Percentiles rank a stretch among this genome's conserved stretches.
Evolutionary conservation across 2,329 filamentous ascomycete species (phyloP).

Genomic region (Neofusicoccum kwambonambiense): DNA sequence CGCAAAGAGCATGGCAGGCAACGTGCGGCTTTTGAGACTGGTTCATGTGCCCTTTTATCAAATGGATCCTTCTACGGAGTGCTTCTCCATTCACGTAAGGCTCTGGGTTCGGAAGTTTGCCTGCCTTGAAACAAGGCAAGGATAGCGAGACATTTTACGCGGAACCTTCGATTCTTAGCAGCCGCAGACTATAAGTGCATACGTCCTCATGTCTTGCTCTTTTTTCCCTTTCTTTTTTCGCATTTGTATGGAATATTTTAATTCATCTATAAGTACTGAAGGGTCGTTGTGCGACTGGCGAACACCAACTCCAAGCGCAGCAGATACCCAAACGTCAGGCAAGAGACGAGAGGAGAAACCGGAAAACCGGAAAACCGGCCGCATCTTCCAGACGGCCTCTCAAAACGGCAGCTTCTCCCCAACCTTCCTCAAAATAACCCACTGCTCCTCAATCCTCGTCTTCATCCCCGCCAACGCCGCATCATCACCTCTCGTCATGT

Average conservation of each 20-base stretch:
- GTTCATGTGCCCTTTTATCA: not conserved
- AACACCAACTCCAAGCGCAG: no score
- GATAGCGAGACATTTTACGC: not conserved
- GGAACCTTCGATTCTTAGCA: not conserved
- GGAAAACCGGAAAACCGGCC: no score
- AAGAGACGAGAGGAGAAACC: no score
- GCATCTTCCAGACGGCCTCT: not conserved
- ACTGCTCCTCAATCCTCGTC: constrained; percentile 24
- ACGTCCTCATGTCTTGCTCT: no score
- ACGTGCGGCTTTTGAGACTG: not conserved
- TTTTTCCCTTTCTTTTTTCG: no score
- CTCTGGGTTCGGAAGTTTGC: not conserved
- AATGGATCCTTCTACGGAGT: not conserved
- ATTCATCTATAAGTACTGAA: no score
- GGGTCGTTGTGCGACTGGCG: no score
- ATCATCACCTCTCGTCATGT: constrained; percentile 26
- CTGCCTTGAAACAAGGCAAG: not conserved
- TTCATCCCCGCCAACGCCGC: constrained; percentile 23
- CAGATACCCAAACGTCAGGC: no score
- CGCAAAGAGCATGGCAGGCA: not conserved
- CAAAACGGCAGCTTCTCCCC: constrained; percentile 26
- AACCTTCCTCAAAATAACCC: constrained; percentile 30
- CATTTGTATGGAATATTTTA: no score
- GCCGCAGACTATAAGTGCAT: no score
- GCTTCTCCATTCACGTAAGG: not conserved